Conservation (phyloP, 2,329 filamentous ascomycete genomes). For the Elsinoe perseae region DNA sequence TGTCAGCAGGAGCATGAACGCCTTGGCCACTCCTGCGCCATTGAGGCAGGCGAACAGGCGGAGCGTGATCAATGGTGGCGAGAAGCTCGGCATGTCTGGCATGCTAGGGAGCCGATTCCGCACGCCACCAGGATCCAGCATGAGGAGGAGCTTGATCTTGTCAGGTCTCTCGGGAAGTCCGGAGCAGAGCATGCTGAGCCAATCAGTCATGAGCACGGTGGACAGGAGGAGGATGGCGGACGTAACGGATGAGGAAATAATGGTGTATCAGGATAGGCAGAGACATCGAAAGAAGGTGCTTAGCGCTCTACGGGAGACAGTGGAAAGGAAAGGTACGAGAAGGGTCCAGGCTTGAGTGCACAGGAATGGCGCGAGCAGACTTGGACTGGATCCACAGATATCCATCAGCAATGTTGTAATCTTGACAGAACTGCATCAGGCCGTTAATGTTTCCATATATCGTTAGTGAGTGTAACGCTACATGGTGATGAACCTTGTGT, state of each 20-base stretch:
- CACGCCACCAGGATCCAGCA: conserved; percentile 24
- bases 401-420: background rate
- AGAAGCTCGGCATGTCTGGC: conserved; percentile 30
- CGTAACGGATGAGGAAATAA: conserved; percentile 36
- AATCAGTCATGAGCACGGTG: conserved; percentile 24
- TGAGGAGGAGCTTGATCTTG: conserved; percentile 26
- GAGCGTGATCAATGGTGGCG: conserved; percentile 26
- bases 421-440: background rate
- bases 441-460: background rate
- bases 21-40: conserved; percentile 32
- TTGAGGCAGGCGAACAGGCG: conserved; percentile 20
- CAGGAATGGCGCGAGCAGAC: background rate
- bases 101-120: conserved; percentile 28
- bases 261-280: conserved; percentile 29
- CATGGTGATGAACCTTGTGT: background rate
- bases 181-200: conserved; percentile 23
- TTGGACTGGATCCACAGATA: background rate
- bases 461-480: background rate
- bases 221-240: conserved; percentile 33
- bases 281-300: conserved; percentile 34
- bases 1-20: conserved; percentile 24
- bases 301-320: conserved; percentile 29
- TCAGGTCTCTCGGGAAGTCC: conserved; percentile 16
- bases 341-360: conserved; percentile 2
- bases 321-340: conserved; percentile 19